Conservation (phyloP, 495 filamentous ascomycete species). For the Cercophora scortea region DNA sequence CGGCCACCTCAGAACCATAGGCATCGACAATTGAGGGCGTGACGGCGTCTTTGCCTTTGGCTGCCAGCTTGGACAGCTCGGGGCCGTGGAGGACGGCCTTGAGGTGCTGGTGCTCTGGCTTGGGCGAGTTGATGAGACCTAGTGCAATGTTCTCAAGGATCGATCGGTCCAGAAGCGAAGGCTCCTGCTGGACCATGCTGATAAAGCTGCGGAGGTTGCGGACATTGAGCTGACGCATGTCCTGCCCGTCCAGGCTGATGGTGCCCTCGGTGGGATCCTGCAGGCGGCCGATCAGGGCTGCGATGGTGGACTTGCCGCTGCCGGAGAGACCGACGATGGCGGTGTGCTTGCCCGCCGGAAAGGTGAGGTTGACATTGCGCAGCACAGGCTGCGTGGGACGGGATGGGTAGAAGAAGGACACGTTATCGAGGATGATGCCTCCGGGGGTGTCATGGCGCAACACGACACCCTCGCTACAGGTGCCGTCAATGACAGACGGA, state of each 20-base stretch:
- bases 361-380: constrained; percentile 62
- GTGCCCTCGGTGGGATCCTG: constrained; percentile 74
- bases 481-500: constrained; percentile 65
- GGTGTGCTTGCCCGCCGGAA: constrained; percentile 79
- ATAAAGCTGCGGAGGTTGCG: constrained; percentile 81
- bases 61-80: constrained; percentile 8
- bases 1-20: constrained; percentile 28
- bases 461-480: constrained; percentile 55
- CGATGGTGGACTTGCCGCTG: constrained; percentile 81
- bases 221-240: constrained; percentile 69
- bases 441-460: constrained; percentile 63
- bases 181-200: constrained; percentile 75
- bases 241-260: constrained; percentile 71
- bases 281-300: constrained; percentile 81
- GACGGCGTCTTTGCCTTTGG: constrained; percentile 7
- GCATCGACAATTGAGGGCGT: background rate
- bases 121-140: constrained; percentile 76
- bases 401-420: constrained; percentile 89
- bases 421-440: constrained; percentile 62
- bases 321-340: constrained; percentile 52
- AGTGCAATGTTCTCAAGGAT: constrained; percentile 77
- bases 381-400: constrained; percentile 78
- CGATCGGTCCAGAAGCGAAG: constrained; percentile 69
- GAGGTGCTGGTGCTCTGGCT: constrained; percentile 48
- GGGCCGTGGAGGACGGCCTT: constrained; percentile 8